phyloP scores from a whole-genome alignment of 768 basidiomycete genomes.

The Saitozyma podzolica region DNA sequence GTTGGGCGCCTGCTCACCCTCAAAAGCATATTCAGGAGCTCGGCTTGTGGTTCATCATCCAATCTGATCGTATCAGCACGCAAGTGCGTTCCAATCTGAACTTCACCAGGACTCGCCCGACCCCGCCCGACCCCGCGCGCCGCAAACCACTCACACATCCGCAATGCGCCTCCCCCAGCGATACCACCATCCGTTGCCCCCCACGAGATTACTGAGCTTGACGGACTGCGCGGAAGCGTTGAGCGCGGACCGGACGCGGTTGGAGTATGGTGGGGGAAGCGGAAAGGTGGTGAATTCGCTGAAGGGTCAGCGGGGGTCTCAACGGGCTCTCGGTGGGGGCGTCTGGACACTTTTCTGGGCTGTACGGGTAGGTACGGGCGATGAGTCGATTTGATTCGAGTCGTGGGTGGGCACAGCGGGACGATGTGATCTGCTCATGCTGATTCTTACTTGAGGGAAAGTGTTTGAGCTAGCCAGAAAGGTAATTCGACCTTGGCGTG shows the following conservation, averaged over 20 bases:
- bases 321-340: too few species aligned
- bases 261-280: slow-evolving; percentile 73
- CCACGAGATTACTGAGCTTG: slow-evolving; percentile 76
- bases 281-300: slow-evolving; percentile 89
- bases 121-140: not conserved
- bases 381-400: not conserved
- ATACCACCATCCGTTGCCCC: slow-evolving; percentile 87
- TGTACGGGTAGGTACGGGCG: too few species aligned
- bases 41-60: slow-evolving; percentile 69
- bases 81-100: not conserved
- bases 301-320: slow-evolving; percentile 8
- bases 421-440: too few species aligned
- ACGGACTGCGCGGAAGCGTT: slow-evolving; percentile 87
- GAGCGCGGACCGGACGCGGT: slow-evolving; percentile 78
- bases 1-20: slow-evolving; percentile 61
- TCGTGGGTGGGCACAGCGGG: not conserved
- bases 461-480: slow-evolving; percentile 84
- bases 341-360: too few species aligned
- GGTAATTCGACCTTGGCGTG: slow-evolving; percentile 78
- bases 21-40: slow-evolving; percentile 70
- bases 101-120: not conserved
- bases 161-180: slow-evolving; percentile 83
- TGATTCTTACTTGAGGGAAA: slow-evolving; percentile 69
- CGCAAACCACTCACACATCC: slow-evolving; percentile 63
- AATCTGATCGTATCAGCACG: slow-evolving; percentile 58